A percentile compares a stretch with the other conserved stretches of the same genome.
These are phyloP conservation scores for Lenwebbia sp. DNA, from an alignment of 345 rosid species.

Conservation along the genomic window DNA sequence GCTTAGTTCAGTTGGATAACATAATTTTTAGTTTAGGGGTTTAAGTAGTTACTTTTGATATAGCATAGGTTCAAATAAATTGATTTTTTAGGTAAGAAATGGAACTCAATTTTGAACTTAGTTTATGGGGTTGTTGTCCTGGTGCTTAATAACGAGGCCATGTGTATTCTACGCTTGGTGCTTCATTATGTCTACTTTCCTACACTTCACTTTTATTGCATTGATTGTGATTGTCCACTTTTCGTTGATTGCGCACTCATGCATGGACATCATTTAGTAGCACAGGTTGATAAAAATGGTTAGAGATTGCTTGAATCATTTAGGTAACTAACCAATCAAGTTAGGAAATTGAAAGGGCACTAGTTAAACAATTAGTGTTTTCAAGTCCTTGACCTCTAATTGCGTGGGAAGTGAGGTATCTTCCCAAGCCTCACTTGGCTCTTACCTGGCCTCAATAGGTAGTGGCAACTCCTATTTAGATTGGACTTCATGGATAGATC, in stretches of 20 bases:
- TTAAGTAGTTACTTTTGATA: background rate
- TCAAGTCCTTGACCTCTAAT: background rate
- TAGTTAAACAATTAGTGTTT: background rate
- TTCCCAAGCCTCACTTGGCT: background rate
- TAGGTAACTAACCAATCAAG: background rate
- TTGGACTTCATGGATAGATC: background rate
- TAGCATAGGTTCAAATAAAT: background rate
- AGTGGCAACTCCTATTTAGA: background rate
- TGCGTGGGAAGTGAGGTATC: background rate
- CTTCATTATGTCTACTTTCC: background rate
- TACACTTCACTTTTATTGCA: background rate
- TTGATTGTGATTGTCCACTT: background rate
- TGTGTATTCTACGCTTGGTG: background rate
- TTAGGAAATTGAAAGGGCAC: background rate
- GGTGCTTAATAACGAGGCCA: background rate
- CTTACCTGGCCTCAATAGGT: accelerated
- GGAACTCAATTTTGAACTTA: background rate
- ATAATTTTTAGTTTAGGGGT: background rate
- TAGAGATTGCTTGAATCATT: background rate
- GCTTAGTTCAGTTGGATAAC: background rate
- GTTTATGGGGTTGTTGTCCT: background rate
- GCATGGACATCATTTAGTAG: background rate
- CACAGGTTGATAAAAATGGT: background rate
- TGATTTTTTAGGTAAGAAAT: background rate
- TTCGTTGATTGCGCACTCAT: background rate